Evolutionary conservation across 2,329 filamentous ascomycete genomes (phyloP), one percentile per base, ranked within the genome.

Genomic region (Xylaria sp.): DNA sequence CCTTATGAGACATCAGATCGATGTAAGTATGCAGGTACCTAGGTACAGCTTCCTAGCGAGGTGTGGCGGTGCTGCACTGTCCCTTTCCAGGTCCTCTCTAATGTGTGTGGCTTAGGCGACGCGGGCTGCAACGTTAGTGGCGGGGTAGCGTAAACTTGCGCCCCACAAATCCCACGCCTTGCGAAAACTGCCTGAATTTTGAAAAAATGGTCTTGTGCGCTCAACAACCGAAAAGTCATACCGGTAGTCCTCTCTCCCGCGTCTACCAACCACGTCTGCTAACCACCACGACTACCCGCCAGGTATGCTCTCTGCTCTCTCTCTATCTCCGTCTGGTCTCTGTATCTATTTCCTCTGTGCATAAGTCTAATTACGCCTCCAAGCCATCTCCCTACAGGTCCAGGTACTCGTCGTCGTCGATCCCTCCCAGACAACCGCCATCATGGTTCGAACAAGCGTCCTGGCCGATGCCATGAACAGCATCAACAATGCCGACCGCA

Each of bases 361-460:
- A 37, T 54, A 20, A 9, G 9, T 48, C 60, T 60, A 60, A 68
- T 64, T 34, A 28, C 20, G 7, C 18, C 20, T 15, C 41, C 41
- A 5, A 63, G 65, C 59, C 46, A 32, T 32, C 59, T 13, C 46
- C 34, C 15, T 44, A 58, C 20, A 50, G 46, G n/a, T 64, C 25
- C 56, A 56, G 66, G 62, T 64, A 32, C 57, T 46, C 66, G 66
- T 65, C 66, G 51, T 51, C 41, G 41, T 18, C 18, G 18, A 50
- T 48, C 50, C 44, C 51, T 51, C 32, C 61, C 51, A 37, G 37
- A 69, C 66, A 52, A 15, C 56, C 61, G 65, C 65, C 50, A 68
- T 57, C 56, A 69, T 69, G 66, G 66, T 69, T 69, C 66, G 66
- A 65, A 65, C 66, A 65, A 69, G 66, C 57, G 52, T 69, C 39